These are phyloP conservation scores for Fusarium verrucosum DNA, from an alignment of 2,329 filamentous ascomycete species.

Conservation along the genomic window DNA sequence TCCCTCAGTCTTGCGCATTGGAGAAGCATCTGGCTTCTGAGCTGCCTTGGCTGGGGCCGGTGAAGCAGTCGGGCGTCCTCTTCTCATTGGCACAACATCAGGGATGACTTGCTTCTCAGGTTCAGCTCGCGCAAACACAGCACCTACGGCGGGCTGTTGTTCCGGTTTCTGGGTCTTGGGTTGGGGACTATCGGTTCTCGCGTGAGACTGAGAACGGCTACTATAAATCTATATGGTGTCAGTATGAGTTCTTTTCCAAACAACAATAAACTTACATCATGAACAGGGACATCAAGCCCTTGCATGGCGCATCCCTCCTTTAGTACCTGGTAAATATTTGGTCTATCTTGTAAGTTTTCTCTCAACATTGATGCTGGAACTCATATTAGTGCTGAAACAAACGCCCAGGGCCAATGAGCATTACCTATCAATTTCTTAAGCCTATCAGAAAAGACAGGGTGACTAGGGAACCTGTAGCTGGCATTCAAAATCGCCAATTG, in stretches of 20 bases:
- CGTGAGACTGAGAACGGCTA: slow-evolving; percentile 70
- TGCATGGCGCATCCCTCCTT: slow-evolving; percentile 90
- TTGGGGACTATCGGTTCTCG: slow-evolving; percentile 61
- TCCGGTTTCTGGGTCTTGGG: slow-evolving; percentile 61
- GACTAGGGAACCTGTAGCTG: slow-evolving; percentile 88
- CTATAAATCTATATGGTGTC: slow-evolving; percentile 72
- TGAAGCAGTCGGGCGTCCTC: slow-evolving; percentile 70
- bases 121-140: slow-evolving; percentile 80
- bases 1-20: slow-evolving; percentile 68
- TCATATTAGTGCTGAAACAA: slow-evolving; percentile 33
- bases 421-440: slow-evolving; percentile 89
- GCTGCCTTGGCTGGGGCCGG: slow-evolving; percentile 50
- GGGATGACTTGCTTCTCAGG: slow-evolving; percentile 79
- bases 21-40: slow-evolving; percentile 67
- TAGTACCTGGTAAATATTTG: slow-evolving; percentile 94
- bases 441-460: slow-evolving; percentile 88
- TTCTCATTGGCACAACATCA: slow-evolving; percentile 91
- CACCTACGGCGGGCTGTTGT: slow-evolving; percentile 74
- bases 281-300: slow-evolving; percentile 83
- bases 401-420: neutral
- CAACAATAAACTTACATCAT: slow-evolving; percentile 73
- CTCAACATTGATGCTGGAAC: slow-evolving; percentile 84
- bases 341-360: slow-evolving; percentile 79
- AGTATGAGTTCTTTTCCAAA: neutral
- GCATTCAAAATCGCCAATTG: slow-evolving; percentile 98